Base-by-base conservation (phyloP, 2,329 filamentous ascomycete species). In the Juglanconis sp. region DNA sequence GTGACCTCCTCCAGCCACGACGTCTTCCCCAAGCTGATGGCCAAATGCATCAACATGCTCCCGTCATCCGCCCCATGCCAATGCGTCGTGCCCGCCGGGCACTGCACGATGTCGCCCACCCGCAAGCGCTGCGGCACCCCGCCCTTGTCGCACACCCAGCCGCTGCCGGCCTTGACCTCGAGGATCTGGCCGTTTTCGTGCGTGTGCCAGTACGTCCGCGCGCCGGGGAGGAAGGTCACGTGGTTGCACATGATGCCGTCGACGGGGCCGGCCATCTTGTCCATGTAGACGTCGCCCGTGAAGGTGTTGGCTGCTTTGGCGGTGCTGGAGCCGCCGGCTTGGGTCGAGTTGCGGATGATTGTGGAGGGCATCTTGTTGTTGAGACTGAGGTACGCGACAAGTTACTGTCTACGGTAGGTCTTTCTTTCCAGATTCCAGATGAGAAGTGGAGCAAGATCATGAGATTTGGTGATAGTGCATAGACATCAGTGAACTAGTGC, bases 161-260 rank as follows among this genome's bases (percentile, higher is more conserved):
- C 77, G 7, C 67, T 68, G 0, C 77, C 77, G 3, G 73, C 68
- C 15, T 73, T 68, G 2, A 78, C 76, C 35, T 72, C 68, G 38
- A 79, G 66, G 36, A 79, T 67, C 65, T 79, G 77, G 3, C 76
- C 77, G n/a, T 72, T 67, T 53, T 77, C 74, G 63, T 79, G 77
- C 1, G 69, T 73, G 66, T 79, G 77, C 77, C 77, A 79, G 66
- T 76, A 69, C 5, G 76, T 79, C 24, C 76, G 71, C 0, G 76
- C 72, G 53, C 76, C 74, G 7, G 76, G 76, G 0, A 74, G 73
- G 63, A 79, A 79, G 44, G 69, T 76, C 55, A 79, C 76, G 49
- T 76, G 57, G 15, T 60, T 60, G 38, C 57, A 60, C 52, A 56
- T 56, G 38, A 56, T 56, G 17, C 57, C 57, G 31, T 56, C 47